Evolutionary conservation across 164 flowering plant genomes (phyloP).

Genomic region (Sextonia rubra): DNA sequence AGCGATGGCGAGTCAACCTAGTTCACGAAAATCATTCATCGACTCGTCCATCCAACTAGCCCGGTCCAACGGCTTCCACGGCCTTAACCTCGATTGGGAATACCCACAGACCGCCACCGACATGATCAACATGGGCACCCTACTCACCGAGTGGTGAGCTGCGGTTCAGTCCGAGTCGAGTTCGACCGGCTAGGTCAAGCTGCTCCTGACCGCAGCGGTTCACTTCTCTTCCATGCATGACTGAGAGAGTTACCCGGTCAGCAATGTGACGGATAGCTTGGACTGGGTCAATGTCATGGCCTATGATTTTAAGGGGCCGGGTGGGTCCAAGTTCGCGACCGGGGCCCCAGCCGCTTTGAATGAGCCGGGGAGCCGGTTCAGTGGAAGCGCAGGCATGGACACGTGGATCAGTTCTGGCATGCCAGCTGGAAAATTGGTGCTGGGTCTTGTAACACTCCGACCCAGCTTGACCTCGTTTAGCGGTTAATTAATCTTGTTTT

Average conservation of each 20-base stretch:
- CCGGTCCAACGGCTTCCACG: slow-evolving; percentile 27
- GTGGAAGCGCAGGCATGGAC: background rate
- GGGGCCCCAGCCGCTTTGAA: slow-evolving; percentile 4
- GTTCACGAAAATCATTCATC: slow-evolving; percentile 32
- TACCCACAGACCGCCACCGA: slow-evolving; percentile 17
- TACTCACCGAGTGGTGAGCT: slow-evolving; percentile 38
- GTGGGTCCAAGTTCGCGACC: background rate
- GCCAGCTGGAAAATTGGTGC: background rate
- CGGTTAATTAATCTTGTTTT: too few species aligned
- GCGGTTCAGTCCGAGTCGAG: slow-evolving; percentile 27
- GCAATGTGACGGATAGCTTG: slow-evolving; percentile 12
- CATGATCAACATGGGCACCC: slow-evolving; percentile 34
- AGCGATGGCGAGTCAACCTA: slow-evolving; percentile 25
- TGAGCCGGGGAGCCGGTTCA: background rate
- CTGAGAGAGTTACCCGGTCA: background rate
- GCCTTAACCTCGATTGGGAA: slow-evolving; percentile 47
- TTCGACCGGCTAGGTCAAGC: background rate
- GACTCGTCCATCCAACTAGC: slow-evolving; percentile 39
- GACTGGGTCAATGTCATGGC: slow-evolving; percentile 49
- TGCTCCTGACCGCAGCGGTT: slow-evolving; percentile 15
- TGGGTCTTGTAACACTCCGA: too few species aligned
- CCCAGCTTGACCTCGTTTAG: too few species aligned
- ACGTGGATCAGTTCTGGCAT: slow-evolving; percentile 3
- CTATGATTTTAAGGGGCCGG: slow-evolving; percentile 30
- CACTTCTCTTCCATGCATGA: background rate